A percentile compares a stretch with the other conserved stretches of the same genome.
phyloP scores from a whole-genome alignment of 2,329 filamentous ascomycete genomes.

The Scleromitrula shiraiana region DNA sequence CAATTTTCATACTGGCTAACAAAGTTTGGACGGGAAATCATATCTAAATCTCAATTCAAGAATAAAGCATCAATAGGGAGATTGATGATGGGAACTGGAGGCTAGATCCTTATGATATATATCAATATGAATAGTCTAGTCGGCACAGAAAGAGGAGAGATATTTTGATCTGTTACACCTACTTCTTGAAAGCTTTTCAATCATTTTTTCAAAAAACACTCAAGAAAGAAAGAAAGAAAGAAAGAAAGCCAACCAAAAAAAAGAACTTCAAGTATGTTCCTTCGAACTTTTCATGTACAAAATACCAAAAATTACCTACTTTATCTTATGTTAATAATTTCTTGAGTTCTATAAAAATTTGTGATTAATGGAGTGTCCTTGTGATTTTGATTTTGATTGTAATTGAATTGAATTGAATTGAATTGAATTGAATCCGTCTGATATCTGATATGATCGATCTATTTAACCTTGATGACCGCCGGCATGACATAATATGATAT shows the following conservation, averaged over 20 bases:
- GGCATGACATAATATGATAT: too few species aligned
- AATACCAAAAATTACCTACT: too few species aligned
- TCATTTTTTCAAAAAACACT: neutral
- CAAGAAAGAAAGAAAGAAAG: neutral
- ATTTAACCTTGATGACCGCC: too few species aligned
- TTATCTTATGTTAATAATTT: neutral
- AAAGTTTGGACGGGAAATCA: slow-evolving; percentile 4
- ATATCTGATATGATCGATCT: too few species aligned
- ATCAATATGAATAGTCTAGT: slow-evolving; percentile 22
- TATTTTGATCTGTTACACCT: slow-evolving; percentile 26
- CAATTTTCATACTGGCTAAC: slow-evolving; percentile 11
- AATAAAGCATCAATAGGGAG: slow-evolving; percentile 7
- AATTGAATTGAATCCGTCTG: too few species aligned
- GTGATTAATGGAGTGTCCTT: too few species aligned
- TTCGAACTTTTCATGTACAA: neutral
- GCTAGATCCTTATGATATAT: too few species aligned
- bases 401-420: too few species aligned
- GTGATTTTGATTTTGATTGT: too few species aligned
- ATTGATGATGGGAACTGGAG: neutral
- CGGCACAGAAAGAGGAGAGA: slow-evolving; percentile 22
- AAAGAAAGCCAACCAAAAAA: too few species aligned
- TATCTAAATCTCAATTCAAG: neutral
- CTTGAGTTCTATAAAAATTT: too few species aligned
- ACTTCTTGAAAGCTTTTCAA: slow-evolving; percentile 10
- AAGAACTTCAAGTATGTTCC: neutral